phyloP scores from a whole-genome alignment of 345 rosid genomes.

The Camelina neglecta region DNA sequence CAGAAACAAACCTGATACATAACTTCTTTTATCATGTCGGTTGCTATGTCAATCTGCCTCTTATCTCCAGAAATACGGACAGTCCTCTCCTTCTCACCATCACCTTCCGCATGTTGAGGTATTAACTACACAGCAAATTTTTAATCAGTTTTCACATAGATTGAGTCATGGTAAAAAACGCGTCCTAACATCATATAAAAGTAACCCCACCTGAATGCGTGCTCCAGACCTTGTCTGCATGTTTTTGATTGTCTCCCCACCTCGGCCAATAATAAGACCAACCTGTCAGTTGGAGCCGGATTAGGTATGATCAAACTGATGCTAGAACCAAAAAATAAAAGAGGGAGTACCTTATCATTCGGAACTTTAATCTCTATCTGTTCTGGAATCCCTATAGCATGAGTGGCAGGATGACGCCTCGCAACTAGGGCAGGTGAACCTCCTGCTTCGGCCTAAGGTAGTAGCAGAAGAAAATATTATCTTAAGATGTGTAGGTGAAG shows the following conservation, averaged over 20 bases:
- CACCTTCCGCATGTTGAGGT: slow-evolving; percentile 91
- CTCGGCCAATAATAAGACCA: slow-evolving; percentile 87
- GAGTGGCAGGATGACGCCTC: slow-evolving; percentile 68
- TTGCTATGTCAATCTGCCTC: slow-evolving; percentile 80
- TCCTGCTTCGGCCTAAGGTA: slow-evolving; percentile 86
- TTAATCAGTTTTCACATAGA: slow-evolving; percentile 30
- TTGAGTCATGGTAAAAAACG: background rate
- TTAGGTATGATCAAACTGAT: background rate
- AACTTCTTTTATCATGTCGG: slow-evolving; percentile 78
- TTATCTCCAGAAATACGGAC: slow-evolving; percentile 83
- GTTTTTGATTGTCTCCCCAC: slow-evolving; percentile 87
- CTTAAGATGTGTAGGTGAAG: slow-evolving; percentile 4
- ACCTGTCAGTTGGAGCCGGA: slow-evolving; percentile 53
- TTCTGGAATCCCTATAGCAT: slow-evolving; percentile 55
- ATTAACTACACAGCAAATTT: slow-evolving; percentile 56
- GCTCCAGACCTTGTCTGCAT: slow-evolving; percentile 89
- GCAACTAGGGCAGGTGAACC: slow-evolving; percentile 91
- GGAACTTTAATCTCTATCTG: slow-evolving; percentile 83
- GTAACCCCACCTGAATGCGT: slow-evolving; percentile 85
- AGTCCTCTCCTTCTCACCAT: slow-evolving; percentile 79
- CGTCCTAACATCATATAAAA: background rate
- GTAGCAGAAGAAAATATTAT: background rate
- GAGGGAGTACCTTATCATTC: slow-evolving; percentile 70
- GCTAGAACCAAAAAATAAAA: background rate
- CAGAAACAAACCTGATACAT: slow-evolving; percentile 77